Evolutionary conservation across 176 grass and related monocot species (phyloP).

Genomic region (Aegilops bicornis): DNA sequence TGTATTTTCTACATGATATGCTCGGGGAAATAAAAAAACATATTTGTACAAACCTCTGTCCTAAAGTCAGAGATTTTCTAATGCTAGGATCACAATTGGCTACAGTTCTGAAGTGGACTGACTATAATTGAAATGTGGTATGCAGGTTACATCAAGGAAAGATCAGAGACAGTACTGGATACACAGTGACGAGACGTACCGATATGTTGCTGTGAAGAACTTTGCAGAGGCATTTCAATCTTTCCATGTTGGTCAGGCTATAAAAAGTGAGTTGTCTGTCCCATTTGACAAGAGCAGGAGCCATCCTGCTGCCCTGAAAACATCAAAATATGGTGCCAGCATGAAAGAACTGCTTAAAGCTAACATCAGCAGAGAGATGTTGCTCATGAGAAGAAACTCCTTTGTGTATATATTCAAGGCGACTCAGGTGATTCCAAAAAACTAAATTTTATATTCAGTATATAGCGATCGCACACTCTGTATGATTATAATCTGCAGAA

Average conservation of each 20-base stretch:
- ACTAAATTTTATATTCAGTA: background rate
- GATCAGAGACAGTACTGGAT: constrained; percentile 88
- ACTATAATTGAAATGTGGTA: background rate
- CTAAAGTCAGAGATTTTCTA: background rate
- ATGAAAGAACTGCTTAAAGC: constrained; percentile 64
- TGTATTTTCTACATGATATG: background rate
- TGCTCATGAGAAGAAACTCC: constrained; percentile 91
- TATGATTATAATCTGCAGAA: background rate
- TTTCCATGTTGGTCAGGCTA: constrained; percentile 58
- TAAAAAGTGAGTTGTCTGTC: constrained; percentile 45
- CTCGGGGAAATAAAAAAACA: background rate
- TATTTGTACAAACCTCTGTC: background rate
- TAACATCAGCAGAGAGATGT: constrained; percentile 67
- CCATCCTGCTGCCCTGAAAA: constrained; percentile 66
- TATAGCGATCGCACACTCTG: too few relatives aligned
- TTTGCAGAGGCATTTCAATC: constrained; percentile 68
- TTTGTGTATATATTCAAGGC: constrained; percentile 87
- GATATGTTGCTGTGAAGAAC: constrained; percentile 62
- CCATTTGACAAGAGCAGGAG: constrained; percentile 67
- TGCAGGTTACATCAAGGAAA: constrained; percentile 80
- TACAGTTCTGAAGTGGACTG: background rate
- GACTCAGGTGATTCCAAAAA: constrained; percentile 32
- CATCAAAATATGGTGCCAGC: constrained; percentile 61
- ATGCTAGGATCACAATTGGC: background rate
- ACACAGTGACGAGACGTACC: constrained; percentile 42